phyloP scores from a whole-genome alignment of 805 yeast species.

The Candida vaughaniae region DNA sequence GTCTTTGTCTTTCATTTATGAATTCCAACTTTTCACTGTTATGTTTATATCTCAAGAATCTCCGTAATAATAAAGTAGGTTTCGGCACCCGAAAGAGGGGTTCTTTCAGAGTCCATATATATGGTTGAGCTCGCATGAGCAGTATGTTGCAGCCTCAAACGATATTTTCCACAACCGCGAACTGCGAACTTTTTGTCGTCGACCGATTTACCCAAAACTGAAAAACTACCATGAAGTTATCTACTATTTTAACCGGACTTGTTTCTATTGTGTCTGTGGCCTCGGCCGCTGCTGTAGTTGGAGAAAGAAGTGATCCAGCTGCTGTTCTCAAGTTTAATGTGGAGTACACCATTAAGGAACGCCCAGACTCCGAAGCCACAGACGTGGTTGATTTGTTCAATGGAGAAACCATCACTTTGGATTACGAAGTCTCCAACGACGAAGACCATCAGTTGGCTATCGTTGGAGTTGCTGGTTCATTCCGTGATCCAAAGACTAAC shows the following conservation, averaged over 20 bases:
- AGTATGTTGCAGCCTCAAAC: too few species aligned
- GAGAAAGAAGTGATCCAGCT: constrained; percentile 5
- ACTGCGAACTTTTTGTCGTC: too few species aligned
- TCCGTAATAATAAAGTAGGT: not conserved
- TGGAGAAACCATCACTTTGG: constrained; percentile 54
- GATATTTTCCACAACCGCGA: too few species aligned
- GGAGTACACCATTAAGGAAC: constrained; percentile 48
- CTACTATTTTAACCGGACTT: constrained; percentile 12
- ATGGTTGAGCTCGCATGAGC: too few species aligned
- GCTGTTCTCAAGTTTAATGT: constrained; percentile 7
- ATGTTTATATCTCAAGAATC: not conserved
- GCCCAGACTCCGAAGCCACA: constrained; percentile 34
- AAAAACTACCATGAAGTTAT: constrained; percentile 17
- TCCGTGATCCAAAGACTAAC: constrained; percentile 55
- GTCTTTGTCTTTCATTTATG: not conserved
- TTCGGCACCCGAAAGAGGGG: too few species aligned
- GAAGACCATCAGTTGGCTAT: constrained; percentile 57
- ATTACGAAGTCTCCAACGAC: constrained; percentile 51
- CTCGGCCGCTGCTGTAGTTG: constrained; percentile 7
- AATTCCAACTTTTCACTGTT: not conserved
- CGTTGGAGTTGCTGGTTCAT: constrained; percentile 68
- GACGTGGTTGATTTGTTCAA: constrained; percentile 45
- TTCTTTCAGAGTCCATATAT: too few species aligned
- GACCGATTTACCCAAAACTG: too few species aligned
- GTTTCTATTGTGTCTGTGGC: constrained; percentile 9